A percentile compares a stretch with the other conserved stretches of the same genome.
Evolutionary conservation across 2,329 filamentous ascomycete genomes (phyloP).

Genomic region (Emericellopsis atlantica): DNA sequence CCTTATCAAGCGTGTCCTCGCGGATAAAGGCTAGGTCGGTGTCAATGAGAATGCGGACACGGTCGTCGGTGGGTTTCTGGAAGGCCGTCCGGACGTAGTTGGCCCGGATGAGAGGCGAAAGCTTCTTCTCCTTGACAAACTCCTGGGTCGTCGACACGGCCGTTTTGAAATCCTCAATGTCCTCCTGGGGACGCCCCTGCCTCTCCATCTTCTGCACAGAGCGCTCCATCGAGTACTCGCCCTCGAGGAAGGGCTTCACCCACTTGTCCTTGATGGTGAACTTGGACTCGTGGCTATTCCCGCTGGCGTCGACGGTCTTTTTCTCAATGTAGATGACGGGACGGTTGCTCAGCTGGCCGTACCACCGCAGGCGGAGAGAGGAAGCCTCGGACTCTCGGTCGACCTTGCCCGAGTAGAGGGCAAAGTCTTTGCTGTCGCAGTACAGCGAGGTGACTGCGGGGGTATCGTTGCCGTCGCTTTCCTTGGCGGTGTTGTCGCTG

Average conservation of each 20-base stretch:
- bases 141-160: conserved; percentile 67
- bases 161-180: conserved; percentile 56
- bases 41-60: conserved; percentile 84
- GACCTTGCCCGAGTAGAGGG: conserved; percentile 78
- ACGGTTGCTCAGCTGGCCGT: conserved; percentile 65
- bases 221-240: conserved; percentile 88
- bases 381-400: conserved; percentile 62
- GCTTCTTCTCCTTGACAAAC: conserved; percentile 63
- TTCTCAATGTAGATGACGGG: conserved; percentile 81
- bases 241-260: conserved; percentile 73
- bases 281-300: conserved; percentile 64
- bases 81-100: conserved; percentile 94
- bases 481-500: conserved; percentile 74
- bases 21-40: conserved; percentile 83
- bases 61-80: conserved; percentile 86
- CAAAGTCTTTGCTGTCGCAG: conserved; percentile 80
- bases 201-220: conserved; percentile 76
- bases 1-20: conserved; percentile 62
- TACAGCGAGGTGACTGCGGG: conserved; percentile 92
- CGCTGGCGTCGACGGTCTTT: conserved; percentile 69
- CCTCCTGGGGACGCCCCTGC: conserved; percentile 51
- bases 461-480: conserved; percentile 69
- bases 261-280: conserved; percentile 93
- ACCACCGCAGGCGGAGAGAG: conserved; percentile 83
- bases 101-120: conserved; percentile 78